Base-by-base conservation (phyloP, 73 alveolate genomes). In the Paramecium tetraurelia region DNA sequence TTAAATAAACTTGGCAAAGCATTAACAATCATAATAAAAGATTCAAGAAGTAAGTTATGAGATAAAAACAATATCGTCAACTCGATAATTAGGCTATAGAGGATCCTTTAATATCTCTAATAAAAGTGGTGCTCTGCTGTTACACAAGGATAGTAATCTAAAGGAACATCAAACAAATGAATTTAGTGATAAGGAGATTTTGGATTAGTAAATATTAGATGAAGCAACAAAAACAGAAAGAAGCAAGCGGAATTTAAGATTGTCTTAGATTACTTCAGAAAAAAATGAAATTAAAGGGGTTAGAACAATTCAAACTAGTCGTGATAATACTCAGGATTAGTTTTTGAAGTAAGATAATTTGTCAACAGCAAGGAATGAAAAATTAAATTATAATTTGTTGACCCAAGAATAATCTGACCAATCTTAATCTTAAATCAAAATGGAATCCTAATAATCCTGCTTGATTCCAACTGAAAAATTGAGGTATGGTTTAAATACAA, bases 351-450 rank as follows among this genome's bases (percentile, higher is more conserved):
- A 63, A 8, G 46, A 63, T 63, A 27, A 63, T 63, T 27, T 63
- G 12, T 63, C 84, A 63, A 63, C 84, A 63, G 84, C 29, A 31
- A 63, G 84, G 29, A 63, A 63, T 63, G 84, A 63, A 27, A 63
- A 63, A 33, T 31, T 22, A 11, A 63, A 27, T 31, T 63, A 12
- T 27, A 63, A 63, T 33, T 63, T 63, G 12, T 63, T 31, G 27
- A 63, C 84, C 0, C 6, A 63, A 63, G 84, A 63, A 63, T 20
- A 63, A 14, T 31, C 84, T 7, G 84, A 63, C 31, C 20, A 63
- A 53, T 53, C 69, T 4, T 53, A 18, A 31, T 27, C 84, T 63
- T 33, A 31, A 31, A 63, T 63, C 0, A 63, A 33, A 63, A 63
- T 63, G 84, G 84, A 27, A 63, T 63, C 84, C 4, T 7, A 63